Percentiles rank a stretch among this genome's conserved stretches.
phyloP scores from a whole-genome alignment of 495 filamentous ascomycete genomes.

The Hypoxylon fragiforme region DNA sequence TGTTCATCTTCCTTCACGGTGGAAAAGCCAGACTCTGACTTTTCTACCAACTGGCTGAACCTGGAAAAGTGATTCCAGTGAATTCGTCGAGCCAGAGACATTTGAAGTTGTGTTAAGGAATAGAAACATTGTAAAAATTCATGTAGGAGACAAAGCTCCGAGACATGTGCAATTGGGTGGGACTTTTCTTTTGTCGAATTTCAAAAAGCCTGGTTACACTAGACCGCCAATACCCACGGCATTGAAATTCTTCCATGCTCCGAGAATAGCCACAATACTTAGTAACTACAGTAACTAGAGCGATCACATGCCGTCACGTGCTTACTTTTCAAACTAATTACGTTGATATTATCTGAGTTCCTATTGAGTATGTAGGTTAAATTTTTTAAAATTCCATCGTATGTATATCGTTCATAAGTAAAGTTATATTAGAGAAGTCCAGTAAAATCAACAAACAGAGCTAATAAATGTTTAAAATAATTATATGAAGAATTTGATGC shows the following conservation, averaged over 20 bases:
- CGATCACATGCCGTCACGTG: not conserved
- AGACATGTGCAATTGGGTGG: constrained; percentile 18
- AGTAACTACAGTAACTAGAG: not conserved
- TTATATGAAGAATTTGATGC: no score
- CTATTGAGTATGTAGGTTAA: no score
- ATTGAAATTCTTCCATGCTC: constrained; percentile 17
- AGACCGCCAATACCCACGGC: not conserved
- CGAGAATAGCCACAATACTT: not conserved
- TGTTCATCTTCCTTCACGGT: constrained; percentile 18
- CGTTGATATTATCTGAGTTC: no score
- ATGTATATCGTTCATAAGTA: no score
- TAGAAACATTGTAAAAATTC: not conserved
- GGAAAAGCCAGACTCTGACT: constrained; percentile 5
- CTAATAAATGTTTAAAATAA: no score
- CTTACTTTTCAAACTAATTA: not conserved
- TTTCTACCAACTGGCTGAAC: constrained; percentile 17
- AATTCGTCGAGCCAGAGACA: constrained; percentile 29
- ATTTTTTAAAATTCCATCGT: no score
- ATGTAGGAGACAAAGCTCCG: constrained; percentile 30
- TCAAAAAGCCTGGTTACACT: constrained; percentile 9
- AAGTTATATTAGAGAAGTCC: no score
- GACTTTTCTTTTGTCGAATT: constrained; percentile 15
- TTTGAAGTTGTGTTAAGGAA: constrained; percentile 21
- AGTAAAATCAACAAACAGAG: no score
- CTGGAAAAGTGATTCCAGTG: constrained; percentile 28